Conservation (phyloP, 2,329 filamentous ascomycete genomes). For the Alternaria longipes region DNA sequence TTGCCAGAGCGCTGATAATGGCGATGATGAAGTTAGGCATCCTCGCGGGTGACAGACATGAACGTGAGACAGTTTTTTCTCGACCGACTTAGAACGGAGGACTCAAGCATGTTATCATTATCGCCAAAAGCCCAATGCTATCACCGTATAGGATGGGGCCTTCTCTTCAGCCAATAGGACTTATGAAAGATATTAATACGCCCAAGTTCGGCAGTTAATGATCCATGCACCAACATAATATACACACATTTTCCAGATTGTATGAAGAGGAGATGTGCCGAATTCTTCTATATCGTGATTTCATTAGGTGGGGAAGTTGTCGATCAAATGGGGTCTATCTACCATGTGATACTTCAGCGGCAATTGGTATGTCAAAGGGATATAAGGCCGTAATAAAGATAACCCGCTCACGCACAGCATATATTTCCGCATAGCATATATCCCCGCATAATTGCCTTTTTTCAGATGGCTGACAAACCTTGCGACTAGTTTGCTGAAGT, state of each 20-base stretch:
- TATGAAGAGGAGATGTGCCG: conserved; percentile 1
- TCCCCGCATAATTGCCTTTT: no score
- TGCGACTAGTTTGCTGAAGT: not conserved
- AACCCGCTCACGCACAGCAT: not conserved
- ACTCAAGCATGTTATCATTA: not conserved
- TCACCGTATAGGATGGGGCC: not conserved
- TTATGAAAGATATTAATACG: not conserved
- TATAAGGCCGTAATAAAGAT: not conserved
- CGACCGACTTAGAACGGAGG: not conserved
- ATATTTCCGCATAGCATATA: no score
- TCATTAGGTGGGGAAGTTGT: not conserved
- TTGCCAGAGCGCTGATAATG: conserved; percentile 9
- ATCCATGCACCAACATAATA: not conserved
- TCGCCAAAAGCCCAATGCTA: not conserved
- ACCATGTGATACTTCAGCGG: not conserved
- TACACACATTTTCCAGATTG: conserved; percentile 5
- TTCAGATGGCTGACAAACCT: not conserved
- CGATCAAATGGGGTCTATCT: not conserved
- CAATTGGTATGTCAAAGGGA: not conserved
- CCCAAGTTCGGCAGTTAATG: conserved; percentile 16
- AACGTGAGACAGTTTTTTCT: not conserved
- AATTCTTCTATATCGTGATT: not conserved
- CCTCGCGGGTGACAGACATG: not conserved
- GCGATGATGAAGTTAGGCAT: conserved; percentile 13
- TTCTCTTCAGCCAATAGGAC: not conserved